Evolutionary conservation across 163 green algal genomes (phyloP).

Genomic region (Chlorella variabilis): DNA sequence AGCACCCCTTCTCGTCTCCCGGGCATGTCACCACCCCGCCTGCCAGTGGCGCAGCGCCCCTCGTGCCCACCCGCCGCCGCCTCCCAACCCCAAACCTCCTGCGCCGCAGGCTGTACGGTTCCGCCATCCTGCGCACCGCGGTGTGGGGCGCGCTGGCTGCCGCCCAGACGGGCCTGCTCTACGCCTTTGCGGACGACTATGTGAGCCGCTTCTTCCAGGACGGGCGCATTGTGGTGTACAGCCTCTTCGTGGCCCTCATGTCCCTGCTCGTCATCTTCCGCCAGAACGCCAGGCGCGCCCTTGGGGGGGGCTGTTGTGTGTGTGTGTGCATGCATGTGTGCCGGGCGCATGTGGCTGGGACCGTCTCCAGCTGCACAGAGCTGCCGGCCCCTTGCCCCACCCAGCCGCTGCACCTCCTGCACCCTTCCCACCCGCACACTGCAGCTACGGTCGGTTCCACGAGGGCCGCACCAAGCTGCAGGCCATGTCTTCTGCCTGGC

Average conservation of each 20-base stretch:
- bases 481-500: slow-evolving; percentile 6
- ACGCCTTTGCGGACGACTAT: slow-evolving; percentile 5
- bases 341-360: too few relatives aligned
- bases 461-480: slow-evolving; percentile 32
- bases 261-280: slow-evolving; percentile 26
- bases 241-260: slow-evolving; percentile 4
- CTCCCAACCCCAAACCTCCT: too few relatives aligned
- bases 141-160: slow-evolving; percentile 15
- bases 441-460: slow-evolving; percentile 25
- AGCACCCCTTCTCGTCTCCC: too few relatives aligned
- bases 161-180: slow-evolving; percentile 32
- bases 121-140: slow-evolving; percentile 6
- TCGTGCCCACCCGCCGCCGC: not conserved
- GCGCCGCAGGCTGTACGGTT: slow-evolving; percentile 33
- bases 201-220: not conserved
- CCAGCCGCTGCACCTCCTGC: too few relatives aligned
- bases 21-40: too few relatives aligned
- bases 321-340: too few relatives aligned
- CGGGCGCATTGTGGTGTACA: not conserved
- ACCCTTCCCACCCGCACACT: too few relatives aligned
- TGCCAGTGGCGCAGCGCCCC: too few relatives aligned
- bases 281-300: slow-evolving; percentile 9
- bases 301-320: too few relatives aligned
- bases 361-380: too few relatives aligned
- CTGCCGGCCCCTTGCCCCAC: too few relatives aligned